These are phyloP conservation scores for Ophiostoma tasmaniense DNA, from an alignment of 2,329 filamentous ascomycete genomes.

Conservation along the genomic window DNA sequence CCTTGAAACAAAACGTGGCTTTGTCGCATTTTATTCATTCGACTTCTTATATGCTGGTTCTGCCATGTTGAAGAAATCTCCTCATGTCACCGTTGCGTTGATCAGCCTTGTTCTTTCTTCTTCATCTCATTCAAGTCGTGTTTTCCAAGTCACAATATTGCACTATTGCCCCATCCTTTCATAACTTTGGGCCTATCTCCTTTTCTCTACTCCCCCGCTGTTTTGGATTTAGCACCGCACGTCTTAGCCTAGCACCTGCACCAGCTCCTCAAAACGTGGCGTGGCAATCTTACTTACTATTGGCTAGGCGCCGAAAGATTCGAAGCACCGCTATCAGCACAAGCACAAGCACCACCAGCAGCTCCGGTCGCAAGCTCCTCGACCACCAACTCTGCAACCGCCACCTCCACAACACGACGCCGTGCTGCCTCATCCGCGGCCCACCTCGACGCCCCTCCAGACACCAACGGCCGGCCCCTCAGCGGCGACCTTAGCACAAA, in stretches of 20 bases:
- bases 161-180: not conserved
- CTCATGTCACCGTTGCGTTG: not conserved
- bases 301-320: constrained; percentile 13
- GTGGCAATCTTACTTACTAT: not conserved
- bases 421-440: constrained; percentile 56
- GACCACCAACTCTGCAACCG: not conserved
- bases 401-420: constrained; percentile 33
- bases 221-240: constrained; percentile 7
- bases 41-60: not conserved
- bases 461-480: constrained; percentile 43
- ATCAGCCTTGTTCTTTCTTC: not conserved
- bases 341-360: not conserved
- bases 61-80: not conserved
- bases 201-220: not conserved
- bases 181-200: not conserved
- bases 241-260: not conserved
- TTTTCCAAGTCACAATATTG: not conserved
- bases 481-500: constrained; percentile 48
- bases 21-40: not conserved
- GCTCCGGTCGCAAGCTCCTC: not conserved
- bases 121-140: not conserved
- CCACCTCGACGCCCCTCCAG: constrained; percentile 49
- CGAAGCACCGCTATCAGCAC: not conserved
- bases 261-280: not conserved
- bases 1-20: not conserved